phyloP scores from a whole-genome alignment of 176 grass and related monocot genomes.

The sorghum (Sorghum bicolor) region Sorghum_bicolor_NCBIv3 NC_012872.2:10527501-10528000 shows the following conservation, averaged over 20 bases:
- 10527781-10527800: conserved; percentile 77
- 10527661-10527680: conserved; percentile 44
- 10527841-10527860: conserved; percentile 81
- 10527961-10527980: neutral
- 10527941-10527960: neutral
- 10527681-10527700: conserved; percentile 46
- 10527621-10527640: conserved; percentile 41
- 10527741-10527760: conserved; percentile 71
- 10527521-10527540: neutral
- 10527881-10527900: conserved; percentile 29
- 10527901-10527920: neutral
- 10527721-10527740: conserved; percentile 58
- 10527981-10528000: neutral
- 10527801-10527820: conserved; percentile 71
- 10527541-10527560: neutral
- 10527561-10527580: neutral
- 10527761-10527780: conserved; percentile 51
- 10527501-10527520: neutral
- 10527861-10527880: conserved; percentile 89
- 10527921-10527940: neutral
- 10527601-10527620: neutral
- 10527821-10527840: conserved; percentile 80
- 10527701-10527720: conserved; percentile 62
- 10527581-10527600: neutral
- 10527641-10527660: conserved; percentile 76